A percentile compares a stretch with the other conserved stretches of the same genome.
Conservation (phyloP, 2,329 filamentous ascomycete genomes). For the Corynespora cassiicola region DNA sequence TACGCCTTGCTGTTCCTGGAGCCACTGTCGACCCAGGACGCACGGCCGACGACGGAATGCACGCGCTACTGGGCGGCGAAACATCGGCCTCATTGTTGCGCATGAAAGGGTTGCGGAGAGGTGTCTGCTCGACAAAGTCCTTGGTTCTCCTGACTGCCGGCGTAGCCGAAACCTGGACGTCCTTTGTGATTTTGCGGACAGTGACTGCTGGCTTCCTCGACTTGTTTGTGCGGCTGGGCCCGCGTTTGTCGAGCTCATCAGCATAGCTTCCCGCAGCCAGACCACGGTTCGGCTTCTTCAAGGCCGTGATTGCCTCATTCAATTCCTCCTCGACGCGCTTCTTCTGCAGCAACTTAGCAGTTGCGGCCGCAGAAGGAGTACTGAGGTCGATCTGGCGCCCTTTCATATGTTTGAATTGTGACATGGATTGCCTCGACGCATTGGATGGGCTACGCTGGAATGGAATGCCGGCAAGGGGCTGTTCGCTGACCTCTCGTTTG, state of each 20-base stretch:
- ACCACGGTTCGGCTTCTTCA: slow-evolving; percentile 78
- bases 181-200: slow-evolving; percentile 35
- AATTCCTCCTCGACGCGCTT: slow-evolving; percentile 73
- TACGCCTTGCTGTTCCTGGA: slow-evolving; percentile 34
- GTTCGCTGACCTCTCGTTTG: slow-evolving; percentile 74
- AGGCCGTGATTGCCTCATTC: slow-evolving; percentile 73
- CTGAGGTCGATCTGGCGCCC: slow-evolving; percentile 63
- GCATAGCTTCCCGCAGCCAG: slow-evolving; percentile 71
- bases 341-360: slow-evolving; percentile 68
- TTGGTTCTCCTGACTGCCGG: slow-evolving; percentile 44
- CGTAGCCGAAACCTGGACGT: slow-evolving; percentile 52
- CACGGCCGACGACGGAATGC: slow-evolving; percentile 50
- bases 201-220: slow-evolving; percentile 35
- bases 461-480: slow-evolving; percentile 58
- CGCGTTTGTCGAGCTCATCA: slow-evolving; percentile 70
- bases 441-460: slow-evolving; percentile 53
- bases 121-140: slow-evolving; percentile 37
- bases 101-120: slow-evolving; percentile 32
- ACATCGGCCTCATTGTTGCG: slow-evolving; percentile 19
- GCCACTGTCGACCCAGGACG: slow-evolving; percentile 31
- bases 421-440: slow-evolving; percentile 43
- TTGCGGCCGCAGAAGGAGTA: slow-evolving; percentile 59
- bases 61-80: slow-evolving; percentile 34
- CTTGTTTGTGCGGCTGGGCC: slow-evolving; percentile 28
- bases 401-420: slow-evolving; percentile 53